Evolutionary conservation across 2,329 filamentous ascomycete species (phyloP).

Genomic region (Cercospora beticola): DNA sequence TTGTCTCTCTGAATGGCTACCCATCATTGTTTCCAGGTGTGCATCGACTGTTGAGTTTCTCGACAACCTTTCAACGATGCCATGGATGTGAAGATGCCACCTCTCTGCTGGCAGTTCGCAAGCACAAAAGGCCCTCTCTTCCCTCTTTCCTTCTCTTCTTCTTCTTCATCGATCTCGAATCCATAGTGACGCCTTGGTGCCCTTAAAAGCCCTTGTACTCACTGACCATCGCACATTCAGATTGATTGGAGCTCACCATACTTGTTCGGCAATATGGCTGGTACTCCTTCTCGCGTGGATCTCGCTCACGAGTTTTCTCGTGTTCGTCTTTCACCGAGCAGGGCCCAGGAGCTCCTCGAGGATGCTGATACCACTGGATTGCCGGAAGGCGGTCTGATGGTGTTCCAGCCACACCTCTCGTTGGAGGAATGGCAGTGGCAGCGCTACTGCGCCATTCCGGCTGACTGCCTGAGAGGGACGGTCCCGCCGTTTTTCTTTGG

Average conservation of each 20-base stretch:
- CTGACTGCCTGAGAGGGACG: background rate
- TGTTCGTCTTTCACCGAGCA: background rate
- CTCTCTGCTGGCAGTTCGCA: background rate
- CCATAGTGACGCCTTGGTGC: background rate
- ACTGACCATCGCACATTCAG: background rate
- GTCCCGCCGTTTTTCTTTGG: background rate
- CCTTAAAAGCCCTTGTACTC: background rate
- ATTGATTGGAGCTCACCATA: background rate
- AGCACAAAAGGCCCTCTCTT: background rate
- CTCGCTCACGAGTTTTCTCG: background rate
- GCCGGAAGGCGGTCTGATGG: background rate
- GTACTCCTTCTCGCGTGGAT: background rate
- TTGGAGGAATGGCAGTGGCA: background rate
- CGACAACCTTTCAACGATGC: background rate
- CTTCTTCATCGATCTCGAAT: background rate
- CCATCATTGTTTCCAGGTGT: background rate
- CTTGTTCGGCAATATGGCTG: background rate
- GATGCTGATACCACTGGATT: background rate
- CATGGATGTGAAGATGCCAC: background rate
- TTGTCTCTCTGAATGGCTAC: background rate
- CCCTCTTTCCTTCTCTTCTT: background rate
- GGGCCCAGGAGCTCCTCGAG: background rate
- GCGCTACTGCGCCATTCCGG: background rate
- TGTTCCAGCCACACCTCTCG: background rate
- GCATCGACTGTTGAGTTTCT: background rate